Percentiles rank a stretch among this genome's conserved stretches.
Evolutionary conservation across 495 filamentous ascomycete species (phyloP).

Genomic region (Aspergillus carlsbadensis): DNA sequence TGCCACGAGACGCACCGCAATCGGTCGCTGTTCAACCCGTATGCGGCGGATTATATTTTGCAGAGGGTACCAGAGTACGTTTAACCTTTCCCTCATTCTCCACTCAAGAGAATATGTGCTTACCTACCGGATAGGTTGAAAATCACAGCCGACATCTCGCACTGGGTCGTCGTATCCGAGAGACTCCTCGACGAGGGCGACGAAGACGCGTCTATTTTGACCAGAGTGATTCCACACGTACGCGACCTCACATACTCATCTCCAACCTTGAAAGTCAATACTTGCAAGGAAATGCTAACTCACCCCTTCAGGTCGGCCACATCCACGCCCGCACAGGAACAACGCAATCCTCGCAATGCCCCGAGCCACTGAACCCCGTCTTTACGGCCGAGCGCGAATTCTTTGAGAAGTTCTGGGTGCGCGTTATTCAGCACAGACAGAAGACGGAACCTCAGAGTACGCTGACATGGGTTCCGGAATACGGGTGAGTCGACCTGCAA

Average conservation of each 20-base stretch:
- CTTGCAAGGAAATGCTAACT: not conserved
- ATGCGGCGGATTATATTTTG: conserved; percentile 19
- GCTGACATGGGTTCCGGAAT: conserved; percentile 31
- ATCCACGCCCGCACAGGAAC: conserved; percentile 32
- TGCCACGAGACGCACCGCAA: conserved; percentile 32
- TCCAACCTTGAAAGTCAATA: no score
- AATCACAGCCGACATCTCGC: conserved; percentile 31
- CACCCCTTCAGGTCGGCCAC: conserved; percentile 21
- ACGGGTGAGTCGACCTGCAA: conserved; percentile 18
- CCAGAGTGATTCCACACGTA: conserved; percentile 26
- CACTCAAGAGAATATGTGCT: not conserved
- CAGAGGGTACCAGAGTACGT: conserved; percentile 25
- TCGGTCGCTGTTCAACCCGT: conserved; percentile 27
- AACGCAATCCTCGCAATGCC: conserved; percentile 31
- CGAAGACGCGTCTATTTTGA: conserved; percentile 21
- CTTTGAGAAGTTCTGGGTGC: conserved; percentile 27
- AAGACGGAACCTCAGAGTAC: conserved; percentile 10
- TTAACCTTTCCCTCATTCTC: not conserved
- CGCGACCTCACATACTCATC: not conserved
- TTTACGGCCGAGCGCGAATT: conserved; percentile 27
- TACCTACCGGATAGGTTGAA: no score
- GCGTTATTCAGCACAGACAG: conserved; percentile 17
- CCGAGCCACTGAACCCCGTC: conserved; percentile 24
- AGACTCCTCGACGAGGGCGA: conserved; percentile 25
- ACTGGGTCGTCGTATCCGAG: conserved; percentile 29